Evolutionary conservation across 768 basidiomycete species (phyloP), one percentile per base, ranked within the genome.

Genomic region (Mycena galopus): DNA sequence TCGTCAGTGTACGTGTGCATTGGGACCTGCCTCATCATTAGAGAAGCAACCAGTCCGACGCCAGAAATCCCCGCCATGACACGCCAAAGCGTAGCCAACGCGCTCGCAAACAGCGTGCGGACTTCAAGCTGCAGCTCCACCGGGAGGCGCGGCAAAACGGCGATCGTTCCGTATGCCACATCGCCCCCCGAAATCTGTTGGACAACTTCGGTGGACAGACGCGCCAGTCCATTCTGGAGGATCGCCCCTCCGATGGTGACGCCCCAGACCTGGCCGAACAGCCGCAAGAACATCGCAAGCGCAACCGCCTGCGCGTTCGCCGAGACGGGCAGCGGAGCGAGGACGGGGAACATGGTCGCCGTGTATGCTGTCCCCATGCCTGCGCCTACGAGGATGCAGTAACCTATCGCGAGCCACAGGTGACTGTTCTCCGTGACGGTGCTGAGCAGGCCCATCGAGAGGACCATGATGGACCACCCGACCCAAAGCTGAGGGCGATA

Each of bases 251-350:
- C 50, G 14, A 51, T 25, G 10, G 50, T 51, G 25, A 51, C 50
- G 10, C 50, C 50, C 50, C 50, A 51, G 2, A 51, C 50, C 50
- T 51, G 50, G n/a, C n/a, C n/a, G n/a, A n/a, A n/a, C n/a, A n/a
- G n/a, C n/a, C n/a, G n/a, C n/a, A n/a, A n/a, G 72, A 86, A 86
- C 19, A 78, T 78, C 59, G 84, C 83, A 72, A 86, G 84, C 0
- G 86, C 83, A 9, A 89, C 78, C 0, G 89, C 88, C 6, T 81
- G 78, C 6, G 87, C 88, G 60, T 84, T 87, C 9, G 80, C 73
- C 0, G 80, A 72, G 5, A 86, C 76, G 0, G 82, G 78, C 1
- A 89, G 74, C 1, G 88, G 86, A 0, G 89, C 86, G 8, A 88
- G 82, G 50, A 89, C 82, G 0, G 88, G 83, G 74, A 88, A 90